Evolutionary conservation across 164 flowering plant species (phyloP).

Genomic region (Piper longum): DNA sequence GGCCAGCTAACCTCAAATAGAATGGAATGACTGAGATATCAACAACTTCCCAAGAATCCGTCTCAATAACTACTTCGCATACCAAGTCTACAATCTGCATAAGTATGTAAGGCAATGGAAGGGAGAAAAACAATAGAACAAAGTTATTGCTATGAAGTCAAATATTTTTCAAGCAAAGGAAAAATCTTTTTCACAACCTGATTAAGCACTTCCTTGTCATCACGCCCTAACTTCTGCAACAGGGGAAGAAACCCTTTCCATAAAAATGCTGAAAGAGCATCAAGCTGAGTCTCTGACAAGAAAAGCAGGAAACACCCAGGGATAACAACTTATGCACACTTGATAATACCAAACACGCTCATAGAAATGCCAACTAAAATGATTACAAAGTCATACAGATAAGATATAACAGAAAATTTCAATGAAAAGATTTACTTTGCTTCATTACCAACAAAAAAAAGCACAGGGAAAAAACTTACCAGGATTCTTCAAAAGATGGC

Average conservation of each 20-base stretch:
- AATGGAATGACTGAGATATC: constrained; percentile 51
- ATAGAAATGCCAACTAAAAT: background rate
- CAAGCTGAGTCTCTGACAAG: constrained; percentile 15
- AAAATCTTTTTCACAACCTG: constrained; percentile 30
- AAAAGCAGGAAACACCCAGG: background rate
- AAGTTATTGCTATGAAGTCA: background rate
- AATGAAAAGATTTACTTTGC: too few relatives aligned
- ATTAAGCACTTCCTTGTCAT: constrained; percentile 36
- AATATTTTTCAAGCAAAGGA: background rate
- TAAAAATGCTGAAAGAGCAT: constrained; percentile 24
- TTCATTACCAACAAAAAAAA: background rate
- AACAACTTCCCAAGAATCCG: constrained; percentile 38
- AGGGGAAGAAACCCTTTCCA: constrained; percentile 54
- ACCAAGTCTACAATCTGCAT: constrained; percentile 40
- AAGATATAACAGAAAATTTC: background rate
- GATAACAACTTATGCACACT: background rate
- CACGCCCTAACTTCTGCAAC: constrained; percentile 24
- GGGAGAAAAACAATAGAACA: background rate
- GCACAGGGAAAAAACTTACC: constrained; percentile 29
- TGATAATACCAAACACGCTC: background rate
- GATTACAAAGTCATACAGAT: background rate
- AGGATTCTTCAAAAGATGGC: constrained; percentile 47
- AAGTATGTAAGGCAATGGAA: constrained; percentile 4
- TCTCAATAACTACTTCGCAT: constrained; percentile 35
- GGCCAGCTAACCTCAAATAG: constrained; percentile 33